Evolutionary conservation across 345 rosid genomes (phyloP).

Genomic region (Cardamine chenopodiifolia): DNA sequence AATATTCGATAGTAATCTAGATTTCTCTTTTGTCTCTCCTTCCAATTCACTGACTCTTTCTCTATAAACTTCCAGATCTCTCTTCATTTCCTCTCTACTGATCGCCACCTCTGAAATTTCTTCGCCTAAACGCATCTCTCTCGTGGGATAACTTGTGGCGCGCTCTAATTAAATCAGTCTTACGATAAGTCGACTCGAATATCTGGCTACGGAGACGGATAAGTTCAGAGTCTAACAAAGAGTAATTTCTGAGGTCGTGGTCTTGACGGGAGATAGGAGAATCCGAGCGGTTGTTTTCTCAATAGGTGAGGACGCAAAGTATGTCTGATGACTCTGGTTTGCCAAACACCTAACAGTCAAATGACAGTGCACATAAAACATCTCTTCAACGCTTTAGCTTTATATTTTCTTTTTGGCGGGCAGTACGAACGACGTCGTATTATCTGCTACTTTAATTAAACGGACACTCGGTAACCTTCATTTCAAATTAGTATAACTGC

Average conservation of each 20-base stretch:
- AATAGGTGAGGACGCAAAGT: slow-evolving; percentile 25
- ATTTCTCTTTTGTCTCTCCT: slow-evolving; percentile 42
- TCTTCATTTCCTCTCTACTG: slow-evolving; percentile 44
- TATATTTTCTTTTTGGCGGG: neutral
- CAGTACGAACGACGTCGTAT: neutral
- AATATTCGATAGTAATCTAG: slow-evolving; percentile 32
- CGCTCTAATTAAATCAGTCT: slow-evolving; percentile 32
- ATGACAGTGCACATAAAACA: neutral
- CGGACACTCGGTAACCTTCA: neutral
- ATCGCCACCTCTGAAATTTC: slow-evolving; percentile 36
- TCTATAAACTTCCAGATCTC: slow-evolving; percentile 45
- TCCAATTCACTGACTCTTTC: slow-evolving; percentile 51
- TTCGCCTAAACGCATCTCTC: slow-evolving; percentile 49
- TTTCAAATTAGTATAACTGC: slow-evolving; percentile 6
- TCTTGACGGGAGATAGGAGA: slow-evolving; percentile 38
- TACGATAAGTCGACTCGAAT: slow-evolving; percentile 45
- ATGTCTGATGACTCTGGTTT: slow-evolving; percentile 16
- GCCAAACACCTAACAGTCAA: slow-evolving; percentile 44
- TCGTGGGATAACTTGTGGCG: slow-evolving; percentile 45
- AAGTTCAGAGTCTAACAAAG: slow-evolving; percentile 46
- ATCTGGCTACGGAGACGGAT: slow-evolving; percentile 43
- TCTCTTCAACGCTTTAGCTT: slow-evolving; percentile 16
- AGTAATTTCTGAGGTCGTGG: slow-evolving; percentile 39
- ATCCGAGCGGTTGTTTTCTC: slow-evolving; percentile 30
- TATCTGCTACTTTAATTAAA: neutral